These are phyloP conservation scores for Daldinia decipiens DNA, from an alignment of 495 filamentous ascomycete genomes.

Conservation along the genomic window DNA sequence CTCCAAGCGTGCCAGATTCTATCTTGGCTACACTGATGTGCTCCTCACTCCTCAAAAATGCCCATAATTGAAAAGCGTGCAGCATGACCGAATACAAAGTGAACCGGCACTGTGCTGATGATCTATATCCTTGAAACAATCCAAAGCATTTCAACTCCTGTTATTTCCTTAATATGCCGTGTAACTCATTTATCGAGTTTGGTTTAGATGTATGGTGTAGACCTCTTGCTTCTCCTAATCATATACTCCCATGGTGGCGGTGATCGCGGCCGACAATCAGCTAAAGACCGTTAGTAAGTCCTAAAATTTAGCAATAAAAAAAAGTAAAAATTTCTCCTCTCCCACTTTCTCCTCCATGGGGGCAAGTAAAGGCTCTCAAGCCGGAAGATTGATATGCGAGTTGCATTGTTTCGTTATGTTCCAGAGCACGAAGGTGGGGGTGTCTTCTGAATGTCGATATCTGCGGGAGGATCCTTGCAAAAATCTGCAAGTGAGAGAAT, in stretches of 20 bases:
- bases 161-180: conserved; percentile 5
- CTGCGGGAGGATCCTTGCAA: conserved; percentile 29
- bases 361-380: neutral
- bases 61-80: neutral
- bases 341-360: neutral
- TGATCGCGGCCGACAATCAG: conserved; percentile 46
- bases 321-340: neutral
- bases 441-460: conserved; percentile 22
- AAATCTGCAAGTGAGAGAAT: conserved; percentile 18
- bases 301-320: neutral
- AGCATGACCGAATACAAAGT: neutral
- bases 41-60: neutral
- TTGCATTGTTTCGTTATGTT: conserved; percentile 1
- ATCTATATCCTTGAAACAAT: conserved; percentile 8
- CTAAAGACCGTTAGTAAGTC: conserved; percentile 32
- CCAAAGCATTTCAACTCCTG: conserved; percentile 14
- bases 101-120: conserved; percentile 1
- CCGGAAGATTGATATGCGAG: neutral
- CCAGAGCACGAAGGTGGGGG: neutral
- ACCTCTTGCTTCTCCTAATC: conserved; percentile 44
- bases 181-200: neutral
- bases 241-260: conserved; percentile 48
- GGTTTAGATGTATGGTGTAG: conserved; percentile 41
- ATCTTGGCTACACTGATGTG: neutral
- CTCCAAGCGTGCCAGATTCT: neutral